Percentiles rank a stretch among this genome's conserved stretches.
Conservation (phyloP, 1,284 basidiomycete species). For the Takashimella koratensis region DNA sequence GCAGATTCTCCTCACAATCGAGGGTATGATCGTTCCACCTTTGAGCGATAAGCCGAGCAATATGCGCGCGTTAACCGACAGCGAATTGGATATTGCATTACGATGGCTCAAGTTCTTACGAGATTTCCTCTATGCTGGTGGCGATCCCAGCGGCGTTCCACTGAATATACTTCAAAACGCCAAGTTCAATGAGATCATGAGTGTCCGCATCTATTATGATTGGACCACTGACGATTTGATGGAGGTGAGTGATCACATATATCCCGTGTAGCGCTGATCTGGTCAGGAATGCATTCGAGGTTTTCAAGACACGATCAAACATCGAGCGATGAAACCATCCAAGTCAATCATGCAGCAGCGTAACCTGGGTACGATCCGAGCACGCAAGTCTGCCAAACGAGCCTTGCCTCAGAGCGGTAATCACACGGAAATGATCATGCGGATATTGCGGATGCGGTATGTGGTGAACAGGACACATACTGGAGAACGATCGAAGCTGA, state of each 20-base stretch:
- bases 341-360: slow-evolving; percentile 81
- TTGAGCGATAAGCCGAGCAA: slow-evolving; percentile 83
- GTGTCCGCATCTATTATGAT: slow-evolving; percentile 88
- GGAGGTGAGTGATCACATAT: slow-evolving; percentile 55
- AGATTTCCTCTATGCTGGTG: slow-evolving; percentile 93
- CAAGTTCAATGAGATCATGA: slow-evolving; percentile 89
- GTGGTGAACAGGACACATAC: no score
- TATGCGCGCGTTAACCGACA: slow-evolving; percentile 85
- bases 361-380: slow-evolving; percentile 93
- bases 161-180: slow-evolving; percentile 88
- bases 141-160: slow-evolving; percentile 78
- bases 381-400: slow-evolving; percentile 88
- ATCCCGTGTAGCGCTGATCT: slow-evolving; percentile 5
- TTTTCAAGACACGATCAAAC: slow-evolving; percentile 65
- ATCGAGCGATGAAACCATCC: slow-evolving; percentile 71
- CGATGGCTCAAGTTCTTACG: slow-evolving; percentile 96
- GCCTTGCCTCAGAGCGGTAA: slow-evolving; percentile 63
- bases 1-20: slow-evolving; percentile 84
- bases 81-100: slow-evolving; percentile 96
- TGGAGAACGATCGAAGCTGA: no score
- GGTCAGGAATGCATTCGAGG: slow-evolving; percentile 81
- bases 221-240: slow-evolving; percentile 89
- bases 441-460: slow-evolving; percentile 88
- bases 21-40: slow-evolving; percentile 85
- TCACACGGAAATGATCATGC: slow-evolving; percentile 79